Conservation (phyloP, 768 basidiomycete species). For the Suillus weaverae region DNA sequence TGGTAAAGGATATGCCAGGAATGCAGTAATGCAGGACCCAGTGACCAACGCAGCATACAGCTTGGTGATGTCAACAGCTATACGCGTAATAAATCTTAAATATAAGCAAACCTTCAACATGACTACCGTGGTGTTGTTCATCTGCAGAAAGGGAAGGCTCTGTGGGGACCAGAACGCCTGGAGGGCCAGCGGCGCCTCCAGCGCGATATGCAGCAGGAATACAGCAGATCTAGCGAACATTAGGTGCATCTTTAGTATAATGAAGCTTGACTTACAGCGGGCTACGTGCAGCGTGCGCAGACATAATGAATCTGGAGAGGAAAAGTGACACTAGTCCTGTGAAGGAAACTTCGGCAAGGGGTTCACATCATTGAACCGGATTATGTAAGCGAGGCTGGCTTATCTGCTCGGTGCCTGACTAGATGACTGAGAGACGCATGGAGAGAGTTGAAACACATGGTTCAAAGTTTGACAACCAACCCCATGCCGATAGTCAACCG, state of each 20-base stretch:
- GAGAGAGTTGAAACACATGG: not conserved
- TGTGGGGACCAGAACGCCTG: conserved; percentile 70
- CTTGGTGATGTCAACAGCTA: conserved; percentile 35
- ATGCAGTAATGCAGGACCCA: conserved; percentile 57
- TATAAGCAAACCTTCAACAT: conserved; percentile 62
- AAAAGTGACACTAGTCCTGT: not conserved
- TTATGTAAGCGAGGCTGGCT: conserved; percentile 7
- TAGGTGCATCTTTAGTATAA: not conserved
- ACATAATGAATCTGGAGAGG: conserved; percentile 13
- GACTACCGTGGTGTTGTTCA: conserved; percentile 80
- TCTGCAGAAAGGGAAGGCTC: conserved; percentile 70
- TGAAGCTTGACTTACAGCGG: conserved; percentile 37
- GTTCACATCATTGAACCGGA: not conserved
- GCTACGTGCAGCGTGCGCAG: conserved; percentile 32
- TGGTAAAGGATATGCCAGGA: conserved; percentile 71
- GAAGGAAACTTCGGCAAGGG: not conserved
- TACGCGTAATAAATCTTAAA: not conserved
- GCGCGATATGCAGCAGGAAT: conserved; percentile 77
- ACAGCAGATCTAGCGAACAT: conserved; percentile 49
- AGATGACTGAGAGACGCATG: not conserved
- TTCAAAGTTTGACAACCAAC: not conserved
- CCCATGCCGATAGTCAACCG: not conserved
- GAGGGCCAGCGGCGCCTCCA: conserved; percentile 76
- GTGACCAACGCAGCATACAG: conserved; percentile 66
- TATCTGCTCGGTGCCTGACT: not conserved